phyloP scores from a whole-genome alignment of 345 rosid genomes.

The Ricinus communis region DNA sequence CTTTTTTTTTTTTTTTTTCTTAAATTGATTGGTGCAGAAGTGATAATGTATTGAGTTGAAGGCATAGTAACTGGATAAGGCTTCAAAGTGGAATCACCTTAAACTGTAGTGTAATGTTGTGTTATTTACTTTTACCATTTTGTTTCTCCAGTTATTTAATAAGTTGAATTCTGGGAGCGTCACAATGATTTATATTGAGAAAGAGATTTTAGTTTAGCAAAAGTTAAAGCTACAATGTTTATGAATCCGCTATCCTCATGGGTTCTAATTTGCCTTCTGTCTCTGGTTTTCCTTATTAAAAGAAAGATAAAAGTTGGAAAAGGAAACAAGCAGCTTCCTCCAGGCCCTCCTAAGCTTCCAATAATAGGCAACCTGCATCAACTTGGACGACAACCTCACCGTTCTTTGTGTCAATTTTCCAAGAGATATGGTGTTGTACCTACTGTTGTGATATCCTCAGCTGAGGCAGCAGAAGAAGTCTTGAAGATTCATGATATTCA shows the following conservation, averaged over 20 bases:
- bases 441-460: conserved; percentile 17
- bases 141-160: too few relatives aligned
- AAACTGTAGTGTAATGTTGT: too few relatives aligned
- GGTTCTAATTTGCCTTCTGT: background rate
- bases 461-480: conserved; percentile 29
- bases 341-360: conserved; percentile 22
- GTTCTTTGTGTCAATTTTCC: conserved; percentile 8
- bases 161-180: too few relatives aligned
- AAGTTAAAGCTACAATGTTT: background rate
- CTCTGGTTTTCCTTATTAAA: background rate
- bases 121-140: too few relatives aligned
- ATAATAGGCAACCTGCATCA: conserved; percentile 25
- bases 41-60: too few relatives aligned
- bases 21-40: too few relatives aligned
- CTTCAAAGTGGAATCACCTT: too few relatives aligned
- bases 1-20: too few relatives aligned
- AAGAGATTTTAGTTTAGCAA: too few relatives aligned
- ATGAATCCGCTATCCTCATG: background rate
- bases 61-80: too few relatives aligned
- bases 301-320: background rate
- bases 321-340: conserved; percentile 11
- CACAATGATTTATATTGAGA: too few relatives aligned
- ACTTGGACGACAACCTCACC: conserved; percentile 3
- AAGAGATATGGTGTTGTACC: conserved; percentile 22
- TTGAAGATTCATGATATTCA: conserved; percentile 3